Conservation (phyloP, 306 rosid species). For the Rubus idaeus region DNA sequence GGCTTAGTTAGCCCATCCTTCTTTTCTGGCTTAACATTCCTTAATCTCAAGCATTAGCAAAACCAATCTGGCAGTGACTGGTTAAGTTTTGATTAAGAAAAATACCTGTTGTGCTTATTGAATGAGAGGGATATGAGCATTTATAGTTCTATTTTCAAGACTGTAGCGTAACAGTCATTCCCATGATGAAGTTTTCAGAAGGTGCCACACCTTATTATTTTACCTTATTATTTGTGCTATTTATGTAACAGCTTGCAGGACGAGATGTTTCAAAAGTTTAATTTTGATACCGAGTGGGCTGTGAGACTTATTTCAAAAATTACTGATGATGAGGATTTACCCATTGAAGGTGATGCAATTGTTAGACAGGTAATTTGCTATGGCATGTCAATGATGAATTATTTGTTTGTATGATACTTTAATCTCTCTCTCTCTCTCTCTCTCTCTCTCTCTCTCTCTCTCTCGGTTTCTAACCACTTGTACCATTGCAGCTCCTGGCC, state of each 20-base stretch:
- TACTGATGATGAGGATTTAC: constrained; percentile 88
- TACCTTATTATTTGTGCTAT: constrained; percentile 27
- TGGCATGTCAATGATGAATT: constrained; percentile 21
- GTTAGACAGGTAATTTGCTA: constrained; percentile 76
- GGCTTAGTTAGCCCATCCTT: neutral
- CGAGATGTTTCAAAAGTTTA: constrained; percentile 95
- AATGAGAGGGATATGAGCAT: neutral
- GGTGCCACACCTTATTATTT: constrained; percentile 23
- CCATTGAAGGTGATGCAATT: constrained; percentile 84
- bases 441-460: no score
- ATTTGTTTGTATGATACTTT: neutral
- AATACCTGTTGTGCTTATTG: neutral
- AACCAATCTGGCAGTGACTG: constrained; percentile 4
- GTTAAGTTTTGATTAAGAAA: neutral
- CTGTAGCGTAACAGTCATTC: neutral
- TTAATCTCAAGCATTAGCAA: neutral
- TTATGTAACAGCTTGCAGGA: constrained; percentile 83
- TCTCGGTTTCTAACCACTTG: constrained; percentile 29
- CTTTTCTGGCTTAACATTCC: neutral
- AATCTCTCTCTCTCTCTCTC: neutral
- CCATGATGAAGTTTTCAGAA: neutral
- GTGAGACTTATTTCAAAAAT: constrained; percentile 86
- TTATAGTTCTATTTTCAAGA: neutral
- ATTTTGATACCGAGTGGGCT: constrained; percentile 98
- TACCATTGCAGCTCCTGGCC: constrained; percentile 57